Evolutionary conservation across 2,329 filamentous ascomycete genomes (phyloP).

Genomic region (Uncinocarpus reesii): DNA sequence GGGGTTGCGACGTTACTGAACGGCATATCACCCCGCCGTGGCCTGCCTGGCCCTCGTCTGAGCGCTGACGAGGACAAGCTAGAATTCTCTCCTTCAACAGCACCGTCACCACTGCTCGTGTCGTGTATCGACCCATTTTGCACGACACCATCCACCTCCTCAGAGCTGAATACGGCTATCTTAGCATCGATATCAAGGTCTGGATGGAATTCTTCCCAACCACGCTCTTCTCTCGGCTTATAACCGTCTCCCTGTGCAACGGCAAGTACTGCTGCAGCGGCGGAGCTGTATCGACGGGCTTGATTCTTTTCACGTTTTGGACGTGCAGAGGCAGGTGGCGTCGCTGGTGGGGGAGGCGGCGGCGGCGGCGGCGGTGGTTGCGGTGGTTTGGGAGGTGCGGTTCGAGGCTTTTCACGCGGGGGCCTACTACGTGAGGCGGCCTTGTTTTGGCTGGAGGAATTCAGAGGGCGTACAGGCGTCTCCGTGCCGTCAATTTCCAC

Average conservation of each 20-base stretch:
- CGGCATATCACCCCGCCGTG: constrained; percentile 52
- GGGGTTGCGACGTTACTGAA: constrained; percentile 50
- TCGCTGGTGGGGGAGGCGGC: constrained; percentile 9
- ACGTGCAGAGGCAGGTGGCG: constrained; percentile 31
- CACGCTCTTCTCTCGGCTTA: constrained; percentile 90
- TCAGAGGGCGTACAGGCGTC: constrained; percentile 36
- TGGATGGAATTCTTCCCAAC: constrained; percentile 96
- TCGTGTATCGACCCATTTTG: constrained; percentile 26
- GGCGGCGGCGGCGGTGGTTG: constrained; percentile 10
- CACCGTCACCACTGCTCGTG: constrained; percentile 19
- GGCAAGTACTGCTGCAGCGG: constrained; percentile 73
- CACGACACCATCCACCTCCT: constrained; percentile 70
- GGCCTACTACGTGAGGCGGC: constrained; percentile 44
- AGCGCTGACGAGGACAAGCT: constrained; percentile 31
- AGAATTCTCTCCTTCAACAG: constrained; percentile 37
- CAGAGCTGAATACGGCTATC: constrained; percentile 67
- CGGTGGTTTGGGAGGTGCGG: constrained; percentile 24
- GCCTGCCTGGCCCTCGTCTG: constrained; percentile 54
- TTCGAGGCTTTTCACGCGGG: constrained; percentile 31
- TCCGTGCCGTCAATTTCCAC: constrained; percentile 61
- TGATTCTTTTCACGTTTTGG: constrained; percentile 35
- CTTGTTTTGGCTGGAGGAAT: constrained; percentile 34
- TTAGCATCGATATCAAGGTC: constrained; percentile 80
- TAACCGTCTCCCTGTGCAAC: constrained; percentile 90
- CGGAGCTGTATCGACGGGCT: constrained; percentile 62